Evolutionary conservation across 495 filamentous ascomycete species (phyloP), one percentile per base, ranked within the genome.

Genomic region (Hypomontagnella monticulosa): DNA sequence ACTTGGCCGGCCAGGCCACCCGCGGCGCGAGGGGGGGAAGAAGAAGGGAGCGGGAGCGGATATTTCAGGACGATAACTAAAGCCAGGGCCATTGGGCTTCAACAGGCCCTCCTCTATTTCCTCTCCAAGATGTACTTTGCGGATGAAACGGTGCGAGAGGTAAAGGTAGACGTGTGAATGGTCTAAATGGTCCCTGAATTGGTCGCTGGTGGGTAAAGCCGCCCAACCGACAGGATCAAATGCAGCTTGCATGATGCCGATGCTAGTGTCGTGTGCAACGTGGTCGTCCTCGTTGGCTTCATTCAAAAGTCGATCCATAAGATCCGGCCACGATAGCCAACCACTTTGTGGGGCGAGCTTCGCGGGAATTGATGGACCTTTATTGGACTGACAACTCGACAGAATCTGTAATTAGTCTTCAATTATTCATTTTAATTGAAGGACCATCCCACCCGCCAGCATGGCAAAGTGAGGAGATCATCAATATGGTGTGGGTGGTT

Each of bases 241-340:
- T 62, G 57, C 57, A 66, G 44, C n/a, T 12, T 62, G 61, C 67
- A 71, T 62, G 69, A 58, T 63, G 67, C 61, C 69, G 71, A 68
- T 72, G 67, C 55, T 56, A 67, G 66, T 62, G 65, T 69, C 42
- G 61, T 70, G 65, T 75, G 78, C 78, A 76, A 80, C 78, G 78
- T 80, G 78, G 75, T 72, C 75, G 71, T 61, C 75, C 72, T 72
- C 69, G 67, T 70, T 75, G 75, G 76, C 73, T 73, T 71, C 58
- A 69, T 61, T 70, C 66, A 67, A 65, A 69, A 67, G 53, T 30
- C 70, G 65, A 70, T 62, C 61, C 70, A 70, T 66, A 33, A 63
- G 30, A 58, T 61, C 57, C 46, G 51, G 47, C 57, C 43, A 60
- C 48, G 47, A 33, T 46, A 70, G 19, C 67, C 62, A 70, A 70